Conservation (phyloP, 306 rosid species). For the Mimosa pudica region DNA sequence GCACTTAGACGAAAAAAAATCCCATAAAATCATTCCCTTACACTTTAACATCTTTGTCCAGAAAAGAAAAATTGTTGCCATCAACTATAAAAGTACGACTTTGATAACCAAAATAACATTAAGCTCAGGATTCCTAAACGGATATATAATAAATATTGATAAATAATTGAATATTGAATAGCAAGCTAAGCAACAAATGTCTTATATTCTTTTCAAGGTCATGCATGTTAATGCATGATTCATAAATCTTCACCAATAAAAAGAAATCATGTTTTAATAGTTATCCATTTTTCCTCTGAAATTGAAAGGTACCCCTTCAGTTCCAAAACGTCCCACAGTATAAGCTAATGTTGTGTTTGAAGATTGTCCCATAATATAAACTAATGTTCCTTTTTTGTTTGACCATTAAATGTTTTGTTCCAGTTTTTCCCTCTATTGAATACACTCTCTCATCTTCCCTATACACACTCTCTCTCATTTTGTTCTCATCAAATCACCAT, state of each 20-base stretch:
- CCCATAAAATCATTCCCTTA: neutral
- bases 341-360: no score
- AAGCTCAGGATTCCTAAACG: neutral
- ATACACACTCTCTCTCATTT: no score
- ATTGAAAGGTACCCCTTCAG: no score
- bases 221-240: constrained; percentile 12
- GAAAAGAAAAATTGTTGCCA: neutral
- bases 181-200: neutral
- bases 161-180: constrained; percentile 12
- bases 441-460: no score
- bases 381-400: no score
- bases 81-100: neutral
- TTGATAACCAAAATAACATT: neutral
- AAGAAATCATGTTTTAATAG: neutral
- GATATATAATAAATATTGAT: neutral
- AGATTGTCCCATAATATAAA: no score
- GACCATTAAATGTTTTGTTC: no score
- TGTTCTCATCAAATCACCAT: no score
- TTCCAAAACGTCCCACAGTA: no score
- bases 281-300: neutral
- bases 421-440: no score
- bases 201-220: constrained; percentile 8
- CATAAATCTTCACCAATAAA: neutral
- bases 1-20: neutral
- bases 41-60: neutral